Evolutionary conservation across 345 rosid species (phyloP), one percentile per base, ranked within the genome.

Genomic region (Populus alba): DNA sequence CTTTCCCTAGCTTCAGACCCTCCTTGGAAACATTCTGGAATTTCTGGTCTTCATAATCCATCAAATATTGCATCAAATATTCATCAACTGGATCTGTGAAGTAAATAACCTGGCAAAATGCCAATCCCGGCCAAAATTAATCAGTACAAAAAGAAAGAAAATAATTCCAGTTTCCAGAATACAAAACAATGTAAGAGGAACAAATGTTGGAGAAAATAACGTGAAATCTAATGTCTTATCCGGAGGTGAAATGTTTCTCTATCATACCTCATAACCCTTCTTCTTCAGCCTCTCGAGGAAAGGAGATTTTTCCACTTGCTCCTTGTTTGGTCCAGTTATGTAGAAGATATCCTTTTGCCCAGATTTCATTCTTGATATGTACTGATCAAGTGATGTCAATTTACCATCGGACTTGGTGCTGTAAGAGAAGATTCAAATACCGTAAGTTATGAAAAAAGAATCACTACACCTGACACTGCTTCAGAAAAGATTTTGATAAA

Each of bases 51-150:
- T 94, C 97, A 76, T 96, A 96, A 43, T 96, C 99, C 99, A 96
- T 96, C 85, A 96, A 83, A 77, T 96, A 96, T 83, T 94, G 99
- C 99, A 94, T 94, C 89, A 96, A 83, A 88, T 96, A 94, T 73
- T 96, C 98, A 77, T 94, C 99, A 72, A 94, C 98, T 4, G 98
- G 97, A 86, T 94, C 99, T 0, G 92, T 96, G 94, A 96, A 96
- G 91, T 87, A 96, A 81, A 96, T 96, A 67, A 96, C 99, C 98
- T 95, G 93, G 20, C 41, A 79, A 78, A 79, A 11, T 3, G 17
- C 22, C 71, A 72, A 13, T 7, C 13, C 49, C 27, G 22, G 31
- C 43, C 43, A 18, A 17, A 37, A 55, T 22, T n/a, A 72, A 23
- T 37, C 9, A 69, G 16, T 22, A 18, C 11, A n/a, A 9, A 0